Evolutionary conservation across 169 alveolate species (phyloP), one percentile per base, ranked within the genome.

Genomic region (Plasmodium yoelii): DNA sequence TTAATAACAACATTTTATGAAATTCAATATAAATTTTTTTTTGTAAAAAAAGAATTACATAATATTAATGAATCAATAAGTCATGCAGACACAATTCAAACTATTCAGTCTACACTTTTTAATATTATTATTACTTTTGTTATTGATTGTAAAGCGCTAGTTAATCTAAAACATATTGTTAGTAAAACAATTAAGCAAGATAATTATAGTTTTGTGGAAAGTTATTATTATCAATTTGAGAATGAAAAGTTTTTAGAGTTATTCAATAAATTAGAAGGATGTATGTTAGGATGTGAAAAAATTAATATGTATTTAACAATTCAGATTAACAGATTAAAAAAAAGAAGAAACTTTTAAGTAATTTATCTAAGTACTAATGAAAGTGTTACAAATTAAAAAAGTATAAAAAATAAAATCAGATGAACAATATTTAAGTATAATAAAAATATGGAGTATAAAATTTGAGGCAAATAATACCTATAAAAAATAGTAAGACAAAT

Each of bases 111-210:
- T 28, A 51, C 49, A 2, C 69, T 71, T 13, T 71, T 71, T 13
- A 64, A 71, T 59, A 60, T 71, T n/a, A 71, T 71, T 60, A 53
- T 71, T 59, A 71, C 84, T 5, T 71, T 71, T 26, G 51, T 71
- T 26, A 71, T 71, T 26, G 84, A 71, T 71, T 71, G 84, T 22
- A 71, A 71, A 71, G 84, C 84, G n/a, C 55, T 71, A 15, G 24
- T 49, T 19, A 71, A 71, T 53, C 84, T 71, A 9, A 71, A 71
- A 5, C 61, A 71, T 53, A 60, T 59, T 24, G 55, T 71, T 28
- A 49, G 46, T 13, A 71, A 18, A 22, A 71, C 84, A 26, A 49
- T 71, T 59, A 39, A 24, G 13, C 4, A 49, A 6, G 49, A 64
- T 28, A 49, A 71, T 53, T 10, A 44, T n/a, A 42, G 67, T 53